These are phyloP conservation scores for Fragilariopsis cylindrus DNA, from an alignment of 108 stramenopile species.

Conservation along the genomic window DNA sequence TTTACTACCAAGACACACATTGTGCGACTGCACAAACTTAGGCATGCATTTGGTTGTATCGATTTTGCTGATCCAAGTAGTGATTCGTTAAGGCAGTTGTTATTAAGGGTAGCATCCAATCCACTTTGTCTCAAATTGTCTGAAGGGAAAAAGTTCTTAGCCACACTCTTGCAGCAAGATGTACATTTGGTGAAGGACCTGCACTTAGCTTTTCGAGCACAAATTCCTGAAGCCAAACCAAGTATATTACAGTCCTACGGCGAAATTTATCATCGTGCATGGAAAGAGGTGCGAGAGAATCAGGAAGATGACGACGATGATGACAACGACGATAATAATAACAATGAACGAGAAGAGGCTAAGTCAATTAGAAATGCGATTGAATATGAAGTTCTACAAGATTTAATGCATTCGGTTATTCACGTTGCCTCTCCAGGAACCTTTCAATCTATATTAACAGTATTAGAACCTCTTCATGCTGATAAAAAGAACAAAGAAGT, in stretches of 20 bases:
- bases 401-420: slow-evolving; percentile 72
- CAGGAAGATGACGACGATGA: slow-evolving; percentile 26
- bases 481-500: slow-evolving; percentile 80
- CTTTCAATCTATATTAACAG: slow-evolving; percentile 35
- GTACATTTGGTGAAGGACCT: slow-evolving; percentile 62
- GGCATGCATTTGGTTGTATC: slow-evolving; percentile 75
- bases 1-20: slow-evolving; percentile 63
- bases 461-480: slow-evolving; percentile 72
- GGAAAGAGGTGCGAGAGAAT: slow-evolving; percentile 56
- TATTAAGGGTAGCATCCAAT: slow-evolving; percentile 69
- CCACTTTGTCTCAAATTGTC: slow-evolving; percentile 67
- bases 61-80: slow-evolving; percentile 88
- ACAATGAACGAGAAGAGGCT: slow-evolving; percentile 21
- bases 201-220: slow-evolving; percentile 62
- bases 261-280: slow-evolving; percentile 86
- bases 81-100: slow-evolving; percentile 48
- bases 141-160: slow-evolving; percentile 75
- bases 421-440: slow-evolving; percentile 45
- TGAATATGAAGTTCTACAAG: slow-evolving; percentile 86
- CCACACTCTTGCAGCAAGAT: slow-evolving; percentile 67
- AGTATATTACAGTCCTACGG: slow-evolving; percentile 74
- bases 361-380: slow-evolving; percentile 35
- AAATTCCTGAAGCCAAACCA: slow-evolving; percentile 63
- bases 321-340: neutral
- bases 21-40: slow-evolving; percentile 69